phyloP scores from a whole-genome alignment of 1,284 basidiomycete species.

The Rhodotorula sp. region DNA sequence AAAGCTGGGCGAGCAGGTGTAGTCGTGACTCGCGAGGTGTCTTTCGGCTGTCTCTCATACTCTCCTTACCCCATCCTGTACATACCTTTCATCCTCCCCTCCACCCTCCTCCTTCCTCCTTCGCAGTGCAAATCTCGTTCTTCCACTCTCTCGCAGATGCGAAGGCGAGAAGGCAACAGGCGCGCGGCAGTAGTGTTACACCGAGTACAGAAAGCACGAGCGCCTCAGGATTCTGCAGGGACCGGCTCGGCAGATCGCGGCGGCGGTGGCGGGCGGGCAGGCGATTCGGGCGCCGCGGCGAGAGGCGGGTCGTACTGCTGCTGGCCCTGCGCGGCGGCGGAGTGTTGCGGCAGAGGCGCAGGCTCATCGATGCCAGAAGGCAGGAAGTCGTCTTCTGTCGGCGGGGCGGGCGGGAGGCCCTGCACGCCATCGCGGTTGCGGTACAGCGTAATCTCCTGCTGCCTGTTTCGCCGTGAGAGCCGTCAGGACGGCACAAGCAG shows the following conservation, averaged over 20 bases:
- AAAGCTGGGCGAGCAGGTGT: slow-evolving; percentile 3
- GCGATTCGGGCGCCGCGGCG: no score
- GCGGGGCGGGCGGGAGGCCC: background rate
- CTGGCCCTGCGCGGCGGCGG: background rate
- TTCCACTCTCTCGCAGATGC: background rate
- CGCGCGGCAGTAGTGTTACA: no score
- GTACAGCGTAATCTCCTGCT: slow-evolving; percentile 48
- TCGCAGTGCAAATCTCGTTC: background rate
- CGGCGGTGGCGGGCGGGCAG: no score
- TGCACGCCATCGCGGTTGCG: slow-evolving; percentile 27
- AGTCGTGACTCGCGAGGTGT: background rate
- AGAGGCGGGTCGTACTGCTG: background rate
- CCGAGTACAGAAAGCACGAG: no score
- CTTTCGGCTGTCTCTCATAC: background rate
- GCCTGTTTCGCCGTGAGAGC: slow-evolving; percentile 16
- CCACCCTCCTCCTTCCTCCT: no score
- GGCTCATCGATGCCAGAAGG: background rate
- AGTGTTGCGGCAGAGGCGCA: background rate
- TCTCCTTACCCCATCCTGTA: background rate
- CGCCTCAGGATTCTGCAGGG: no score
- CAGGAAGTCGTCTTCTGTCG: background rate
- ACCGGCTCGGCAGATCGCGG: no score
- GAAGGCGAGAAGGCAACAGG: no score
- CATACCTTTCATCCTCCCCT: background rate
- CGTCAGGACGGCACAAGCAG: background rate